Percentiles rank a stretch among this genome's conserved stretches.
Evolutionary conservation across 768 basidiomycete genomes (phyloP).

Genomic region (Tephrocybe rancida): DNA sequence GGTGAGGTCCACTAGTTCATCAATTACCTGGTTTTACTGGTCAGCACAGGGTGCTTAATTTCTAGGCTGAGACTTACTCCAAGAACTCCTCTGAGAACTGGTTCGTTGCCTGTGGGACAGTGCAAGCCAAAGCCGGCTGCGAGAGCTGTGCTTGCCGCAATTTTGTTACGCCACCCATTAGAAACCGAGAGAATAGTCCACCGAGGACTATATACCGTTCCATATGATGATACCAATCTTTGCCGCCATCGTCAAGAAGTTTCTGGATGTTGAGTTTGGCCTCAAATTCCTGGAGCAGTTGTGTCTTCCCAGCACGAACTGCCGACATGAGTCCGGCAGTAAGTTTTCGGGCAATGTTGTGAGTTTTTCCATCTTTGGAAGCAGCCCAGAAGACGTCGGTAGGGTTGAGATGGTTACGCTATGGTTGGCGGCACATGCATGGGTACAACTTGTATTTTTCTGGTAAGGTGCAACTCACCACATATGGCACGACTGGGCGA

Average conservation of each 20-base stretch:
- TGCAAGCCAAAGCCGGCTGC: neutral
- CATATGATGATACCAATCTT: neutral
- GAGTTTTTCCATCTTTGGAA: neutral
- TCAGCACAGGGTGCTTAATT: neutral
- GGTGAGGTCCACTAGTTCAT: neutral
- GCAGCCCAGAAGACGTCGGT: neutral
- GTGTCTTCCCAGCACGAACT: neutral
- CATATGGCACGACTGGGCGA: neutral
- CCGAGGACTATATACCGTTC: neutral
- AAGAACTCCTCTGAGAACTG: neutral
- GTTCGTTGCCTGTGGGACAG: neutral
- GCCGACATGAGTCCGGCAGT: neutral
- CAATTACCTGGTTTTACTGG: neutral
- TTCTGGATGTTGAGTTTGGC: neutral
- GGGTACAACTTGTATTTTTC: neutral
- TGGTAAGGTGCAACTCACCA: too few relatives aligned
- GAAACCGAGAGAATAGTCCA: too few relatives aligned
- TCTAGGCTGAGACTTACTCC: neutral
- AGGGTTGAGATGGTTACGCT: neutral
- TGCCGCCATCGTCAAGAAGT: neutral
- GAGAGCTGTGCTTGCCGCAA: neutral
- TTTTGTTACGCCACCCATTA: neutral
- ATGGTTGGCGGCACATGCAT: neutral
- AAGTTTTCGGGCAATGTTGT: neutral
- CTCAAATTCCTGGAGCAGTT: neutral